A percentile compares a stretch with the other conserved stretches of the same genome.
Conservation (phyloP, 306 rosid genomes). For the Aeschynomene evenia region DNA sequence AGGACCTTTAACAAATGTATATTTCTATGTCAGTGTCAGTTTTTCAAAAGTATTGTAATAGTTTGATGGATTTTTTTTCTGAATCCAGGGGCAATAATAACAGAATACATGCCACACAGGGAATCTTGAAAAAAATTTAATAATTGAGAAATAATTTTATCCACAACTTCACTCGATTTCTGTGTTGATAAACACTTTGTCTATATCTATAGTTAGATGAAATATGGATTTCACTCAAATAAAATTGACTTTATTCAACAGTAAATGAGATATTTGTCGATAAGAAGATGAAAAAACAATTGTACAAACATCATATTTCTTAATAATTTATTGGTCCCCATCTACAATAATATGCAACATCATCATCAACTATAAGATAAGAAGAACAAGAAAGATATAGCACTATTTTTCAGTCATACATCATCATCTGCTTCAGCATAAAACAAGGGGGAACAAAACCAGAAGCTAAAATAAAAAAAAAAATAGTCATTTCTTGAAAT, state of each 20-base stretch:
- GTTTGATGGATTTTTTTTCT: slow-evolving; percentile 25
- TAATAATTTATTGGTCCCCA: slow-evolving; percentile 38
- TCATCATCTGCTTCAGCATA: slow-evolving; percentile 36
- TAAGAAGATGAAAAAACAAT: no score
- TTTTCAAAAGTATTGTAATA: slow-evolving; percentile 11
- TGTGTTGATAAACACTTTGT: no score
- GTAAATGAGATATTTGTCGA: no score
- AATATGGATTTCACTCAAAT: no score
- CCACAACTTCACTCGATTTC: no score
- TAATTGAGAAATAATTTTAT: no score
- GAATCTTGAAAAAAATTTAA: slow-evolving; percentile 44
- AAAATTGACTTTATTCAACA: no score
- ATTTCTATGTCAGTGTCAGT: slow-evolving; percentile 38
- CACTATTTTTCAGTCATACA: slow-evolving; percentile 33
- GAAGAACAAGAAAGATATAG: slow-evolving; percentile 16
- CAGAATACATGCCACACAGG: slow-evolving; percentile 16
- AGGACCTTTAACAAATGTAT: slow-evolving; percentile 35
- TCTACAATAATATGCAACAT: slow-evolving; percentile 31
- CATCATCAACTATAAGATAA: slow-evolving; percentile 32
- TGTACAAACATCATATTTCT: no score
- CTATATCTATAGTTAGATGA: no score
- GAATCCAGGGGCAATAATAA: slow-evolving; percentile 31
- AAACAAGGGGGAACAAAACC: slow-evolving; percentile 32
- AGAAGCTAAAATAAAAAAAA: slow-evolving; percentile 35
- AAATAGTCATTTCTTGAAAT: slow-evolving; percentile 38